phyloP scores from a whole-genome alignment of 257 asterid genomes.

The Nyctanthes arbortristis region DNA sequence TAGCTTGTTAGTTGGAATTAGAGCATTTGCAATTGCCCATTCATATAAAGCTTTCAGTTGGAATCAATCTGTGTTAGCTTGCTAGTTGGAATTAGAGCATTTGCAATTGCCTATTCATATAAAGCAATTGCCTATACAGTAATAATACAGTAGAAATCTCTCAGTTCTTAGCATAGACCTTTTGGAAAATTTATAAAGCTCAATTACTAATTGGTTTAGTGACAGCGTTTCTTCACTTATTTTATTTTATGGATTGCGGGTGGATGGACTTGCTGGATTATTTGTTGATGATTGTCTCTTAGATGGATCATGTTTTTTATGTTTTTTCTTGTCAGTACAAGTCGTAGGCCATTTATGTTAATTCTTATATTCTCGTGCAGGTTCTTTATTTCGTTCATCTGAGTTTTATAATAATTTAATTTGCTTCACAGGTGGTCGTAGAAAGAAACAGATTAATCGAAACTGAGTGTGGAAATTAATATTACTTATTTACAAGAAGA shows the following conservation, averaged over 20 bases:
- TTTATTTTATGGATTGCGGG: background rate
- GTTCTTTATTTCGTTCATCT: background rate
- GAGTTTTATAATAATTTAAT: background rate
- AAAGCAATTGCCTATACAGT: too few relatives aligned
- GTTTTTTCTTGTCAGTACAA: background rate
- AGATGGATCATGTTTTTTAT: background rate
- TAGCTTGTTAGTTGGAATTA: too few relatives aligned
- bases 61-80: too few relatives aligned
- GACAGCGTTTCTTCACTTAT: too few relatives aligned
- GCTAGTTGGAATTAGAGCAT: too few relatives aligned
- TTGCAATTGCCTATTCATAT: too few relatives aligned
- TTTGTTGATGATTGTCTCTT: background rate
- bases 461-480: constrained; percentile 1
- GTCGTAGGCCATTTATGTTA: constrained; percentile 3
- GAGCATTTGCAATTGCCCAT: too few relatives aligned
- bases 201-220: too few relatives aligned
- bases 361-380: background rate
- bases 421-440: constrained; percentile 32
- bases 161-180: too few relatives aligned
- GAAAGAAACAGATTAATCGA: constrained; percentile 31
- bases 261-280: background rate
- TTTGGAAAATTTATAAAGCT: too few relatives aligned
- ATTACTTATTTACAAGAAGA: background rate
- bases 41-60: too few relatives aligned
- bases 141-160: too few relatives aligned